These are phyloP conservation scores for Blastosporella zonata DNA, from an alignment of 1,284 basidiomycete genomes.

Conservation along the genomic window DNA sequence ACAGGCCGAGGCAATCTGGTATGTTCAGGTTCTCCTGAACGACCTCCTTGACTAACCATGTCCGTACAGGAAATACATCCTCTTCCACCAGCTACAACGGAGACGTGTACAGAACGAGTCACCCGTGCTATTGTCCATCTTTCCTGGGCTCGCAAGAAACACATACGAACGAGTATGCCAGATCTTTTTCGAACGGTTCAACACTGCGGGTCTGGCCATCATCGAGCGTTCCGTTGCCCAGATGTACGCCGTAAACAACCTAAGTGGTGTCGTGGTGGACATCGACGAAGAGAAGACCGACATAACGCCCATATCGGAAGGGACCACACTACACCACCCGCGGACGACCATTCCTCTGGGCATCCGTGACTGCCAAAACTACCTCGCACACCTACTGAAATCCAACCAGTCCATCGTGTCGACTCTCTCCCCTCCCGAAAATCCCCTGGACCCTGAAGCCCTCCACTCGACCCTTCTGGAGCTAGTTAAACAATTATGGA, in stretches of 20 bases:
- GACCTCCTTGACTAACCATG: not conserved
- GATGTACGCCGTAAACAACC: constrained; percentile 77
- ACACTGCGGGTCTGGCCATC: constrained; percentile 82
- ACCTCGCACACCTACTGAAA: constrained; percentile 71
- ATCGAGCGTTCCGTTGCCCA: constrained; percentile 85
- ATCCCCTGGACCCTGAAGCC: constrained; percentile 42
- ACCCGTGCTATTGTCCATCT: constrained; percentile 75
- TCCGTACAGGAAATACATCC: constrained; percentile 80
- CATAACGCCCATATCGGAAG: constrained; percentile 80
- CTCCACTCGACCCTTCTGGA: constrained; percentile 51
- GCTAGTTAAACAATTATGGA: constrained; percentile 59
- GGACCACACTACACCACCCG: constrained; percentile 60
- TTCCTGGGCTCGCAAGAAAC: constrained; percentile 68
- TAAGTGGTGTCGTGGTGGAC: constrained; percentile 84
- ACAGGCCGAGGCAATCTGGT: constrained; percentile 94
- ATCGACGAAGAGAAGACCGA: constrained; percentile 78
- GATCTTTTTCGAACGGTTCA: constrained; percentile 95
- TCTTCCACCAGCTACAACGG: constrained; percentile 76
- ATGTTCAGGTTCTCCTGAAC: constrained; percentile 28
- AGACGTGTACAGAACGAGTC: constrained; percentile 87
- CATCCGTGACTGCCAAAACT: constrained; percentile 69
- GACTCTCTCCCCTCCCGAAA: constrained; percentile 54
- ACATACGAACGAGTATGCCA: constrained; percentile 78
- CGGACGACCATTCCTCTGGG: constrained; percentile 66
- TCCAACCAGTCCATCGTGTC: constrained; percentile 64